Evolutionary conservation across 805 yeast genomes (phyloP).

Genomic region (Starmerella powellii): DNA sequence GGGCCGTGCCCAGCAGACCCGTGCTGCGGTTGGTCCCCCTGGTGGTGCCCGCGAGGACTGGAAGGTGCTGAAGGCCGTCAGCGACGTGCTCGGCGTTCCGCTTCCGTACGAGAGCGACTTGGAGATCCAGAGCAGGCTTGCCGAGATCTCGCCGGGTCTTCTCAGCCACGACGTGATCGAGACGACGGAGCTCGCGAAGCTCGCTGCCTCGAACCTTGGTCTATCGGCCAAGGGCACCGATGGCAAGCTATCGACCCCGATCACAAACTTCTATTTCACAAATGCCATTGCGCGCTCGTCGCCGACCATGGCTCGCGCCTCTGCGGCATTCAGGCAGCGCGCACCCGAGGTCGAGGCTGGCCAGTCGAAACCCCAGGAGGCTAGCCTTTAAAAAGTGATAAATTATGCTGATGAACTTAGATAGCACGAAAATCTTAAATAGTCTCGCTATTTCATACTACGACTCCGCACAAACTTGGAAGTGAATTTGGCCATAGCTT

Average conservation of each 20-base stretch:
- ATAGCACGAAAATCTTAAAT: no score
- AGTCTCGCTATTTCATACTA: no score
- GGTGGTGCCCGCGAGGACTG: constrained; percentile 88
- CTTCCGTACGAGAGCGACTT: constrained; percentile 67
- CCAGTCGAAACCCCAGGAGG: constrained; percentile 3
- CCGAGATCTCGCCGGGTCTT: constrained; percentile 70
- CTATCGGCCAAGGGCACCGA: constrained; percentile 30
- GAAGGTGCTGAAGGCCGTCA: constrained; percentile 72
- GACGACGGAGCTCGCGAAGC: constrained; percentile 47
- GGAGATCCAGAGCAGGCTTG: constrained; percentile 55
- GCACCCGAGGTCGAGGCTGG: neutral
- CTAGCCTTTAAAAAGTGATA: neutral
- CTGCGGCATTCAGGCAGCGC: constrained; percentile 33
- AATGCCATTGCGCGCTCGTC: constrained; percentile 79
- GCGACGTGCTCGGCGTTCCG: constrained; percentile 59
- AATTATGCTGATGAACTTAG: no score
- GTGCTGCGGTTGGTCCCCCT: constrained; percentile 80
- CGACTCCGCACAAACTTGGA: no score
- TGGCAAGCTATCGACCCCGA: constrained; percentile 46
- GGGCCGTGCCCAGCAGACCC: constrained; percentile 73
- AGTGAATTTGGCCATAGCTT: no score
- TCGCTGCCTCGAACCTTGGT: constrained; percentile 35
- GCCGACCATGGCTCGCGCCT: constrained; percentile 82
- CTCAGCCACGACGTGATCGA: constrained; percentile 65
- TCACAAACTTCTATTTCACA: constrained; percentile 76